Percentiles rank a stretch among this genome's conserved stretches.
Conservation (phyloP, 108 stramenopile genomes). For the Conticribra weissflogii region DNA sequence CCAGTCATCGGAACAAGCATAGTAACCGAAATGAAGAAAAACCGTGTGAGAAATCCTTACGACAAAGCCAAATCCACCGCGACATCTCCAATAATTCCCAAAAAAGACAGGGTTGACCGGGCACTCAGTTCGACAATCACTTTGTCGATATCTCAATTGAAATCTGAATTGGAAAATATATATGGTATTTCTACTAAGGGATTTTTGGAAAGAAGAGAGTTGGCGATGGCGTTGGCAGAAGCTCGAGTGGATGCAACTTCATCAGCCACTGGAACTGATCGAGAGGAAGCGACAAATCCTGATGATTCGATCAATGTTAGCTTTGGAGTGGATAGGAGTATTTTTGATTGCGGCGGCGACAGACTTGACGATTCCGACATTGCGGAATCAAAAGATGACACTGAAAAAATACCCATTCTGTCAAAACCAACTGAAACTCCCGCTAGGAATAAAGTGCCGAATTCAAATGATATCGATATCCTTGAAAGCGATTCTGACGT, state of each 20-base stretch:
- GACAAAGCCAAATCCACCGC: background rate
- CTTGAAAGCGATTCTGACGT: conserved; percentile 16
- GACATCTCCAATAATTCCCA: background rate
- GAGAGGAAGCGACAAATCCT: background rate
- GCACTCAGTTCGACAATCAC: background rate
- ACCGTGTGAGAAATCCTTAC: background rate
- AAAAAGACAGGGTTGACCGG: background rate
- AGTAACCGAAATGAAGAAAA: background rate
- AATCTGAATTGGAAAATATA: background rate
- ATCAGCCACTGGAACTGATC: background rate
- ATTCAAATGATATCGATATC: background rate
- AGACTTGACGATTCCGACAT: conserved; percentile 10
- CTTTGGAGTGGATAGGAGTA: conserved; percentile 7
- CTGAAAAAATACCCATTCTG: background rate
- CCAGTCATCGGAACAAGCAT: too few species aligned
- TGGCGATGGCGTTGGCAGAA: background rate
- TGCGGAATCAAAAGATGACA: background rate
- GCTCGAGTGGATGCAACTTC: background rate
- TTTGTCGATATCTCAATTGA: background rate
- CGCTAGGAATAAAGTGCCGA: background rate
- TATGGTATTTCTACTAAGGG: background rate
- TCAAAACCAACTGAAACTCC: background rate
- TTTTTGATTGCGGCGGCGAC: background rate
- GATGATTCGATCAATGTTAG: background rate
- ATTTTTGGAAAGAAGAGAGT: background rate